Percentiles rank a stretch among this genome's conserved stretches.
phyloP scores from a whole-genome alignment of 352 stramenopile genomes.

The Pseudoperonospora humuli region DNA sequence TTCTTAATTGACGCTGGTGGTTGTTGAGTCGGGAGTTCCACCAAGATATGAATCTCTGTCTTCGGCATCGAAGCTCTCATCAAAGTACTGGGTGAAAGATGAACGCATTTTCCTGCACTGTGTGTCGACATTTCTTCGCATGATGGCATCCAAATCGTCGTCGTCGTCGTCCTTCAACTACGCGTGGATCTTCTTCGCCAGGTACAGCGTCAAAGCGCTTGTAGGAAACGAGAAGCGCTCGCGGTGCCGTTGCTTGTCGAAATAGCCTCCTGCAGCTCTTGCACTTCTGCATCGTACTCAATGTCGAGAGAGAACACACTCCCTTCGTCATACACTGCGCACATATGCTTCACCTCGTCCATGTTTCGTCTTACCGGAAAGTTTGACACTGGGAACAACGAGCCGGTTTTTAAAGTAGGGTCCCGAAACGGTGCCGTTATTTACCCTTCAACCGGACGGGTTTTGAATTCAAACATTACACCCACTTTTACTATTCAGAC shows the following conservation, averaged over 20 bases:
- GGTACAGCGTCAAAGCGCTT: too few relatives aligned
- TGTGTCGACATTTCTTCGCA: constrained; percentile 7
- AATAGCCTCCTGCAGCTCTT: constrained; percentile 13
- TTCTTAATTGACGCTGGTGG: too few relatives aligned
- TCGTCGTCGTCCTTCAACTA: constrained; percentile 16
- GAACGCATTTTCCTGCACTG: constrained; percentile 9
- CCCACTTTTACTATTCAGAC: too few relatives aligned
- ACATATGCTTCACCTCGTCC: too few relatives aligned
- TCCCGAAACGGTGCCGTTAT: too few relatives aligned
- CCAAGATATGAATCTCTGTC: constrained; percentile 4
- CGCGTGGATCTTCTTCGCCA: too few relatives aligned
- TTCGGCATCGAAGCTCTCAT: background rate
- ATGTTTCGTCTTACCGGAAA: too few relatives aligned
- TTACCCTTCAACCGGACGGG: too few relatives aligned
- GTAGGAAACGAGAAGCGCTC: too few relatives aligned
- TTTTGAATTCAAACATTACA: too few relatives aligned
- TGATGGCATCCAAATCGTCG: background rate
- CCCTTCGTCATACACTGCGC: constrained; percentile 25
- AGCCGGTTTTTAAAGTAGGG: too few relatives aligned
- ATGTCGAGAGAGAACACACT: constrained; percentile 20
- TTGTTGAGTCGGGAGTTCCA: constrained; percentile 3
- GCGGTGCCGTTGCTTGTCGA: background rate
- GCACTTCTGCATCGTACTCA: constrained; percentile 12
- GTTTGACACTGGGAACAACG: too few relatives aligned
- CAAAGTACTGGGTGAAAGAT: constrained; percentile 1